Evolutionary conservation across 2,329 filamentous ascomycete species (phyloP).

Genomic region (Cytospora paraplurivora): DNA sequence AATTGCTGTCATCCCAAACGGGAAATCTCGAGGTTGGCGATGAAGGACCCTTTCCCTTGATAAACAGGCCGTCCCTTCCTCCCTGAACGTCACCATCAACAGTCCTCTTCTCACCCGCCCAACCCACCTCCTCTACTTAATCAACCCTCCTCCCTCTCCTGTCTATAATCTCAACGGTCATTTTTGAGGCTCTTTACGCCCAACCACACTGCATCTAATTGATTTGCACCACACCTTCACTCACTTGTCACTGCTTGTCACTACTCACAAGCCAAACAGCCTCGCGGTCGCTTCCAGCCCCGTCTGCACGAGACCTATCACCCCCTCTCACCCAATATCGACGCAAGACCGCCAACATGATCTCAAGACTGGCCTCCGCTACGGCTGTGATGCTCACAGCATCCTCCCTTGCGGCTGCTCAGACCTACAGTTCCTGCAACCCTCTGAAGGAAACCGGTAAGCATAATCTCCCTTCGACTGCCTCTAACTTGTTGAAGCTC

Average conservation of each 20-base stretch:
- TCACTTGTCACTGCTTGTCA: neutral
- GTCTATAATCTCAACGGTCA: neutral
- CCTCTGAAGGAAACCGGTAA: conserved; percentile 48
- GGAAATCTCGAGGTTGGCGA: conserved; percentile 5
- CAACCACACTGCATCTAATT: neutral
- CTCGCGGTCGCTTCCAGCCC: neutral
- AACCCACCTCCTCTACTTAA: neutral
- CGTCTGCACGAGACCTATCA: conserved; percentile 1
- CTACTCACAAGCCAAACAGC: neutral
- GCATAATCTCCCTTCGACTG: conserved; percentile 39
- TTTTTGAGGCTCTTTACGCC: neutral
- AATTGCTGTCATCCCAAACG: neutral
- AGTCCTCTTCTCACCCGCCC: conserved; percentile 6
- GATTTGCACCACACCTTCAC: neutral
- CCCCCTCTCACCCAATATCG: neutral
- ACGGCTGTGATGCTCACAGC: conserved; percentile 53
- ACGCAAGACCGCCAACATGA: conserved; percentile 39
- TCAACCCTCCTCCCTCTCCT: neutral
- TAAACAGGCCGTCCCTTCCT: conserved; percentile 22
- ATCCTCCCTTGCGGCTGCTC: conserved; percentile 52
- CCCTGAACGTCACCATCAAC: neutral
- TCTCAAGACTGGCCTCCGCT: conserved; percentile 49
- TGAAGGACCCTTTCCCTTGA: conserved; percentile 19
- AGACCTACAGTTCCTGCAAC: conserved; percentile 60
- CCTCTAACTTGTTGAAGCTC: neutral